phyloP scores from a whole-genome alignment of 345 rosid genomes.

The Lepidium didymum region DNA sequence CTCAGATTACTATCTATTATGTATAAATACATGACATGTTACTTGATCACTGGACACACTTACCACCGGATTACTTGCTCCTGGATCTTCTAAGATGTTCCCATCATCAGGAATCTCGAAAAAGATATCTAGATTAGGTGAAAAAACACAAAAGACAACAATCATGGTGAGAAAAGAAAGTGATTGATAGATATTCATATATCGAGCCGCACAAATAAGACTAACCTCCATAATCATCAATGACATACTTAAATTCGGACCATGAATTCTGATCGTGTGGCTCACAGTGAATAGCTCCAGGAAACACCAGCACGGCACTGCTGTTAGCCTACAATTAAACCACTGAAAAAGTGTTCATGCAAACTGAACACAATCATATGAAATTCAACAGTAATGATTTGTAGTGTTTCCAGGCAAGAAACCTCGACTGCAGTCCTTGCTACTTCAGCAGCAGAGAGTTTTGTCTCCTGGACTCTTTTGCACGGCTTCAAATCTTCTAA shows the following conservation, averaged over 20 bases:
- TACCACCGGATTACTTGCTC: slow-evolving; percentile 92
- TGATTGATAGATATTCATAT: neutral
- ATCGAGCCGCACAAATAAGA: neutral
- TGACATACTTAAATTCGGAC: slow-evolving; percentile 71
- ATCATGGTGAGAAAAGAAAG: slow-evolving; percentile 10
- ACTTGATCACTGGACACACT: slow-evolving; percentile 31
- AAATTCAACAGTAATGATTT: neutral
- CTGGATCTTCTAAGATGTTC: slow-evolving; percentile 77
- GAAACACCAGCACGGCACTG: slow-evolving; percentile 74
- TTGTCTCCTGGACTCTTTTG: slow-evolving; percentile 55
- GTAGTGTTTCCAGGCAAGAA: neutral
- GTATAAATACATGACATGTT: neutral
- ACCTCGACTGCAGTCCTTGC: slow-evolving; percentile 92
- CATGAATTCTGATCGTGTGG: slow-evolving; percentile 82
- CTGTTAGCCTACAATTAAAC: slow-evolving; percentile 50
- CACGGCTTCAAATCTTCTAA: slow-evolving; percentile 68
- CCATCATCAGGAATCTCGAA: slow-evolving; percentile 69
- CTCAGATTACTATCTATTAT: neutral
- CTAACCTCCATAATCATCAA: slow-evolving; percentile 94
- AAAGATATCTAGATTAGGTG: slow-evolving; percentile 53
- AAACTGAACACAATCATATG: neutral
- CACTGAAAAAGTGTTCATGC: neutral
- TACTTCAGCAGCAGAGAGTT: slow-evolving; percentile 67
- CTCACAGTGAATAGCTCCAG: slow-evolving; percentile 76
- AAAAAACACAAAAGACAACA: neutral